A percentile compares a stretch with the other conserved stretches of the same genome.
These are phyloP conservation scores for Mallotus nudiflorus DNA, from an alignment of 345 rosid genomes.

Conservation along the genomic window DNA sequence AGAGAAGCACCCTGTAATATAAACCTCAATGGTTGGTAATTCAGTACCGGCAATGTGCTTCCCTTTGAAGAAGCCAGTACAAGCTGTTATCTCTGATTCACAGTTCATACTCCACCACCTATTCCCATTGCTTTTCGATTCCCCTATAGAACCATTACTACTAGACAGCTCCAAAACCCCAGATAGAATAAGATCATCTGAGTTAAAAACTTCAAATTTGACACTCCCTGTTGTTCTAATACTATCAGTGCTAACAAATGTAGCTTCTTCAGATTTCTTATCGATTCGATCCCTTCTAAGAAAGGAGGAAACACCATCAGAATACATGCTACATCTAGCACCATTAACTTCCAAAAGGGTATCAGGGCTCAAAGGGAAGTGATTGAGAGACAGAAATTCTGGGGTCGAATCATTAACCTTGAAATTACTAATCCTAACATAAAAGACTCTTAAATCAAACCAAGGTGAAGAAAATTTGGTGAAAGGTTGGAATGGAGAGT, in stretches of 20 bases:
- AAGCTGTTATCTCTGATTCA: slow-evolving; percentile 53
- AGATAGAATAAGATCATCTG: slow-evolving; percentile 61
- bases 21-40: slow-evolving; percentile 73
- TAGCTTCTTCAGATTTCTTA: slow-evolving; percentile 78
- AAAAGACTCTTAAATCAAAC: slow-evolving; percentile 90
- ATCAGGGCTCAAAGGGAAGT: slow-evolving; percentile 69
- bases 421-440: slow-evolving; percentile 75
- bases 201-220: slow-evolving; percentile 72
- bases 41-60: slow-evolving; percentile 49
- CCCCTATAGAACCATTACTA: slow-evolving; percentile 52
- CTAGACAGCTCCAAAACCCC: slow-evolving; percentile 70
- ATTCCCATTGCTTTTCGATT: slow-evolving; percentile 52
- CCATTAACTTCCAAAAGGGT: slow-evolving; percentile 84
- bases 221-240: slow-evolving; percentile 79
- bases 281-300: slow-evolving; percentile 84
- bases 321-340: slow-evolving; percentile 49
- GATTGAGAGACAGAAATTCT: slow-evolving; percentile 67
- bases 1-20: slow-evolving; percentile 71
- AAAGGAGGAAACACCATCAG: slow-evolving; percentile 57
- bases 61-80: slow-evolving; percentile 66
- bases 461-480: slow-evolving; percentile 46
- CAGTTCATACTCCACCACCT: slow-evolving; percentile 91
- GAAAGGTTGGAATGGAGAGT: slow-evolving; percentile 56
- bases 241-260: slow-evolving; percentile 84
- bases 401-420: slow-evolving; percentile 68